These are phyloP conservation scores for Lepidium campestre DNA, from an alignment of 441 rosid species.

Conservation along the genomic window DNA sequence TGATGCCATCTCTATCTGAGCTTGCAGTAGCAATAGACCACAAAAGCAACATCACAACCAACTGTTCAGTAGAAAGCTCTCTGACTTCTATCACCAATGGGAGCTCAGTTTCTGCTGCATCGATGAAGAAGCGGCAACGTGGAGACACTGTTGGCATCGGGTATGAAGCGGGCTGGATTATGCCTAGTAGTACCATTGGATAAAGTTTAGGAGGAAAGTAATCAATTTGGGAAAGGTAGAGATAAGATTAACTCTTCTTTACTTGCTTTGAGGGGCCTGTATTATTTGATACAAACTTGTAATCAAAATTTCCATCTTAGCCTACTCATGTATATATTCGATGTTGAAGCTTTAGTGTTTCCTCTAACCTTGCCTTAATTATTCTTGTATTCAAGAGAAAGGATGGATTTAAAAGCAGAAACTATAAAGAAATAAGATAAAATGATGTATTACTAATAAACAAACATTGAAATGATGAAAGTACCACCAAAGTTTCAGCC, in stretches of 20 bases:
- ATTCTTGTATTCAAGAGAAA: neutral
- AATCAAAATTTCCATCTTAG: constrained; percentile 15
- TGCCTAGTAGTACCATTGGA: constrained; percentile 40
- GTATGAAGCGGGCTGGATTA: constrained; percentile 71
- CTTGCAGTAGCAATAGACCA: constrained; percentile 61
- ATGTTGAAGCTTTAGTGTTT: constrained; percentile 7
- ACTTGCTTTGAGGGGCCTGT: constrained; percentile 20
- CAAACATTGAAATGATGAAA: constrained; percentile 18
- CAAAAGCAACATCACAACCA: constrained; percentile 44
- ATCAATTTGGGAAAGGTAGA: constrained; percentile 22
- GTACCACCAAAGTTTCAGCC: constrained; percentile 11
- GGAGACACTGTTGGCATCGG: constrained; percentile 42
- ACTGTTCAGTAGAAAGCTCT: constrained; percentile 75
- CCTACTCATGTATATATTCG: constrained; percentile 20
- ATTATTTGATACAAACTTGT: constrained; percentile 24
- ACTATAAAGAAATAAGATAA: neutral
- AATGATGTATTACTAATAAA: neutral
- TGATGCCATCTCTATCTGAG: constrained; percentile 59
- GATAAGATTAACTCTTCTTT: constrained; percentile 25
- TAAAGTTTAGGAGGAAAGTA: constrained; percentile 14
- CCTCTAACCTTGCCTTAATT: neutral
- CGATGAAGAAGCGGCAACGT: constrained; percentile 66
- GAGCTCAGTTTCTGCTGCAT: constrained; percentile 48
- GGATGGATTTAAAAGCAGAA: neutral
- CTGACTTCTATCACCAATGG: constrained; percentile 50